Evolutionary conservation across 2,329 filamentous ascomycete genomes (phyloP).

Genomic region (Trichoderma sp.): DNA sequence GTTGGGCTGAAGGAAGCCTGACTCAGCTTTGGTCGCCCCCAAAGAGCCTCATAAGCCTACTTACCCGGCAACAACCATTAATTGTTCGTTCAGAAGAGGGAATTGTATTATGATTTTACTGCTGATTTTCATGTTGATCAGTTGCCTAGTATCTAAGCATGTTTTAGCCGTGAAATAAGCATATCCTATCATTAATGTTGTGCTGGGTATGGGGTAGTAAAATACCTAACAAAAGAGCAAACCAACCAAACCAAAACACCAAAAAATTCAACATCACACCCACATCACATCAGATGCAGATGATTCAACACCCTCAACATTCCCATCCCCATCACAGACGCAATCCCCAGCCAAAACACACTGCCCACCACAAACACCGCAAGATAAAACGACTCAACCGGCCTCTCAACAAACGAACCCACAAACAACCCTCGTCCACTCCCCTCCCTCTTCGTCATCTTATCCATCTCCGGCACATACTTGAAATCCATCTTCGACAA

Average conservation of each 20-base stretch:
- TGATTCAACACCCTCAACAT: neutral
- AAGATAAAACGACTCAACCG: slow-evolving; percentile 32
- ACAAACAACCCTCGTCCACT: slow-evolving; percentile 22
- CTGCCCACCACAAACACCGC: slow-evolving; percentile 27
- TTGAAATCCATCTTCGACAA: slow-evolving; percentile 38
- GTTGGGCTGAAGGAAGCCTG: neutral
- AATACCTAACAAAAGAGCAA: neutral
- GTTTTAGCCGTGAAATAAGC: neutral
- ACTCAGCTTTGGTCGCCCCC: neutral
- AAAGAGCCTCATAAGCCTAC: neutral
- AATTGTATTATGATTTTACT: neutral
- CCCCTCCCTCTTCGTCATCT: slow-evolving; percentile 28
- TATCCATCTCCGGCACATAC: slow-evolving; percentile 32
- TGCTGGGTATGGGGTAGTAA: neutral
- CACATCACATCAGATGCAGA: no score
- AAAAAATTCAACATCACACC: neutral
- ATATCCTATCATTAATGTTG: neutral
- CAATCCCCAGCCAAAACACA: neutral
- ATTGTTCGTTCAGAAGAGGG: neutral
- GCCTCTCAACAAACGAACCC: slow-evolving; percentile 25
- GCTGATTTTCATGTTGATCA: neutral
- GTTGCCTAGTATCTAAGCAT: neutral
- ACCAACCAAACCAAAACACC: neutral
- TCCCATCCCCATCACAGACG: neutral
- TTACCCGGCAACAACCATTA: neutral